Conservation (phyloP, 768 basidiomycete species). For the Trametes cinnabarina region DNA sequence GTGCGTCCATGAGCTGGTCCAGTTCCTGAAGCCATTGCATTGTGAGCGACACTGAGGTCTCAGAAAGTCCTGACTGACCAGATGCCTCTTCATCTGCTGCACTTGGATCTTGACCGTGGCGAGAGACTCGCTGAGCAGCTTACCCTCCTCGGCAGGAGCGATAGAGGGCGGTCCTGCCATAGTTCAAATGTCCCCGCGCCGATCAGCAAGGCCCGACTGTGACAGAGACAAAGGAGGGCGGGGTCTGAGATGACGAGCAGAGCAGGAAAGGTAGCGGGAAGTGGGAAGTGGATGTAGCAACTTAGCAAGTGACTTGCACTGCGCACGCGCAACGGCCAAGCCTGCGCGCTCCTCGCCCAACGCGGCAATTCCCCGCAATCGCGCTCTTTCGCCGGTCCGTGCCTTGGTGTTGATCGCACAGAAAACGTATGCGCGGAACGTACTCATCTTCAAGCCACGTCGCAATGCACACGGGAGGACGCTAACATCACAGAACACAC, state of each 20-base stretch:
- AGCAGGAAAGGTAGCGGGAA: not conserved
- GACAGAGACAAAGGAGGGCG: not conserved
- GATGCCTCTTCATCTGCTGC: constrained; percentile 91
- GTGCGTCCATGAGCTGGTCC: constrained; percentile 97
- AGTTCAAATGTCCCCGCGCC: not conserved
- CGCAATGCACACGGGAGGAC: not conserved
- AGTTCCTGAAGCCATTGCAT: constrained; percentile 55
- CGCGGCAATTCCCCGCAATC: constrained; percentile 6
- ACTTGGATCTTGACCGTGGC: constrained; percentile 89
- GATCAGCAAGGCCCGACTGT: not conserved
- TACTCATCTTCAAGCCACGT: not conserved
- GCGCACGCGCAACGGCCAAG: constrained; percentile 5
- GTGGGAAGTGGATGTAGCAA: not conserved
- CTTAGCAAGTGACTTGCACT: not conserved
- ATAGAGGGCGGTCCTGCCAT: constrained; percentile 20
- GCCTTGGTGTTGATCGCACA: too few relatives aligned
- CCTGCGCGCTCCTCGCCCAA: constrained; percentile 11
- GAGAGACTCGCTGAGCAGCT: constrained; percentile 80
- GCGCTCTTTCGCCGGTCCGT: not conserved
- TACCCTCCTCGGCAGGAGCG: constrained; percentile 66
- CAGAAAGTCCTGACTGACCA: constrained; percentile 45
- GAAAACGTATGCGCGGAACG: too few relatives aligned
- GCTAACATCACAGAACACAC: not conserved
- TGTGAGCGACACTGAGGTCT: too few relatives aligned
- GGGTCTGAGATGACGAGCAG: not conserved